A percentile compares a stretch with the other conserved stretches of the same genome.
Evolutionary conservation across 1,139 yeast genomes (phyloP).

Genomic region (Scheffersomyces insectosa): DNA sequence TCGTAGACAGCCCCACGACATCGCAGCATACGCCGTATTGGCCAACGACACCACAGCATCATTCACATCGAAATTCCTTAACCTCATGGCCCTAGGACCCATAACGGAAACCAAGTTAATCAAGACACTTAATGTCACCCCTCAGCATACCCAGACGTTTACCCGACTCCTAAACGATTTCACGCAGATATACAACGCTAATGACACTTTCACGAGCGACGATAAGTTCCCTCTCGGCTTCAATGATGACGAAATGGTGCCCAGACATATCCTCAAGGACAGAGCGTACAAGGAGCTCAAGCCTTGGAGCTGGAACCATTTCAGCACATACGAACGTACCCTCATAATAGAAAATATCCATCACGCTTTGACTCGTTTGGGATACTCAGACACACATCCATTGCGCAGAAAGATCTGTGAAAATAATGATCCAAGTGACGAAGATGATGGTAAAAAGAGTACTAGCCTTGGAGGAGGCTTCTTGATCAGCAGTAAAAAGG

Average conservation of each 20-base stretch:
- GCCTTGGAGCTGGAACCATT: constrained; percentile 42
- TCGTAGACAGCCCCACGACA: constrained; percentile 2
- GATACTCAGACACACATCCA: constrained; percentile 48
- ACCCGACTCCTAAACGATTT: constrained; percentile 13
- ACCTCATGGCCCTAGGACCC: constrained; percentile 44
- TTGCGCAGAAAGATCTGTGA: constrained; percentile 37
- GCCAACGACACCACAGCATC: constrained; percentile 22
- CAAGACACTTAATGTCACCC: constrained; percentile 11
- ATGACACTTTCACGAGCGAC: constrained; percentile 32
- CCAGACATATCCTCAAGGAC: constrained; percentile 35
- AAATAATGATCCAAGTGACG: constrained; percentile 2
- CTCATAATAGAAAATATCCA: constrained; percentile 36
- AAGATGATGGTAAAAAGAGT: constrained; percentile 11
- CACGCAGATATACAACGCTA: constrained; percentile 34
- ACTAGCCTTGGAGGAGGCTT: constrained; percentile 25
- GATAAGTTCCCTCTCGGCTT: constrained; percentile 31
- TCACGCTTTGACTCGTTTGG: constrained; percentile 44
- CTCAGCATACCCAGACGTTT: constrained; percentile 2
- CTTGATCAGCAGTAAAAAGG: constrained; percentile 10
- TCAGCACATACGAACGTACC: constrained; percentile 33
- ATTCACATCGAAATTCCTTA: constrained; percentile 28
- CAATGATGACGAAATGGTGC: constrained; percentile 5
- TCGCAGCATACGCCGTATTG: constrained; percentile 19
- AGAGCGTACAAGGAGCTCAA: constrained; percentile 43
- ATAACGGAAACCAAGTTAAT: constrained; percentile 19